phyloP scores from a whole-genome alignment of 805 yeast species.

The Saccharomycopsis vini region DNA sequence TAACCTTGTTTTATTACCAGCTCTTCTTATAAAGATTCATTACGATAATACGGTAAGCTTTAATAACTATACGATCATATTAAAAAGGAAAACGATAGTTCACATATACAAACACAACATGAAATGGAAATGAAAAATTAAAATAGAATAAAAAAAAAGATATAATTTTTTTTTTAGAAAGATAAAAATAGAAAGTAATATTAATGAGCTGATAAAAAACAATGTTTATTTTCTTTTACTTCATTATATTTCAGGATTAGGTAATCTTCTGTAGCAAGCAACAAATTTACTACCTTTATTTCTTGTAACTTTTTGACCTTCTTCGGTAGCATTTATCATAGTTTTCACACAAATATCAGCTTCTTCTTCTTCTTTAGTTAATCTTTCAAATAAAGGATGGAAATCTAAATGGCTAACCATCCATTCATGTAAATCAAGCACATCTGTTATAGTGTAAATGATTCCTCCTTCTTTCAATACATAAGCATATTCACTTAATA shows the following conservation, averaged over 20 bases:
- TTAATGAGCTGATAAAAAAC: too few species aligned
- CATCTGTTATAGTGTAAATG: conserved; percentile 92
- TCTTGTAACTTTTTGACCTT: conserved; percentile 92
- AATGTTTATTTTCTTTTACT: too few species aligned
- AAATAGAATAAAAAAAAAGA: too few species aligned
- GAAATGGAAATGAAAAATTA: too few species aligned
- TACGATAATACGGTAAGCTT: too few species aligned
- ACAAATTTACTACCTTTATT: conserved; percentile 81
- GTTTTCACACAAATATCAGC: conserved; percentile 73
- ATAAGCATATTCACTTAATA: conserved; percentile 86
- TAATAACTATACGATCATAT: too few species aligned
- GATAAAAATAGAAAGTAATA: too few species aligned
- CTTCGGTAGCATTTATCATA: conserved; percentile 93
- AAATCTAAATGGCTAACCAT: conserved; percentile 87
- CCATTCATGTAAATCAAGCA: conserved; percentile 87
- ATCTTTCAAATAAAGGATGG: conserved; percentile 85
- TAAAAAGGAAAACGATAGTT: too few species aligned
- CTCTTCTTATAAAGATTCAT: too few species aligned
- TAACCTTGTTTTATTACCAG: too few species aligned
- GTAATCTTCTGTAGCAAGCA: conserved; percentile 76
- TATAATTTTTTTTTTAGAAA: too few species aligned
- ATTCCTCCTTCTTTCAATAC: conserved; percentile 81
- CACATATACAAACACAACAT: too few species aligned
- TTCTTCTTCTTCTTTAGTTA: conserved; percentile 69
- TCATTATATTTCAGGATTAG: conserved; percentile 39